These are phyloP conservation scores for Porphyrellus sp. DNA, from an alignment of 1,284 basidiomycete species.

Conservation along the genomic window DNA sequence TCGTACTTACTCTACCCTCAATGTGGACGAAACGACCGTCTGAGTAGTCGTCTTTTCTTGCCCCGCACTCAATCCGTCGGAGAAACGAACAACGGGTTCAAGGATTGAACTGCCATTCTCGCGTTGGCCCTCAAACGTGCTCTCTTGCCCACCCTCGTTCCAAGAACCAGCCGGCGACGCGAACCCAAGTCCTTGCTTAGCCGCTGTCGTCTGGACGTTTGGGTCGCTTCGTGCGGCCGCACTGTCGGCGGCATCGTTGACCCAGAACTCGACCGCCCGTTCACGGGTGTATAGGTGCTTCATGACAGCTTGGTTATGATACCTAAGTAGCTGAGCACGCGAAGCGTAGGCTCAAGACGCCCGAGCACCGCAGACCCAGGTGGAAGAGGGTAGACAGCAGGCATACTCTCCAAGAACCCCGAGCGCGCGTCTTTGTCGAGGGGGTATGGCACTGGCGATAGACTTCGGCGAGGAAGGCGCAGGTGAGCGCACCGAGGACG, in stretches of 20 bases:
- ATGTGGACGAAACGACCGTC: not conserved
- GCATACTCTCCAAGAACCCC: constrained; percentile 56
- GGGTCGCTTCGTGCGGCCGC: constrained; percentile 45
- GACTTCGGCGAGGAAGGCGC: constrained; percentile 48
- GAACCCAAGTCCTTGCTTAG: constrained; percentile 47
- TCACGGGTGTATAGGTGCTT: constrained; percentile 49
- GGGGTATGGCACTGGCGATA: constrained; percentile 52
- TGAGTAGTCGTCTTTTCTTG: not conserved
- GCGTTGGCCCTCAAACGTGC: constrained; percentile 38
- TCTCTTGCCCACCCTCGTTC: constrained; percentile 31
- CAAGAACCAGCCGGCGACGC: constrained; percentile 27
- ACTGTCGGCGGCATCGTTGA: constrained; percentile 50
- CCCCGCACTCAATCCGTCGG: constrained; percentile 19
- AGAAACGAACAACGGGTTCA: constrained; percentile 34
- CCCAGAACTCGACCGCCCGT: constrained; percentile 54
- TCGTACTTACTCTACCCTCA: not conserved
- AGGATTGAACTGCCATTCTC: constrained; percentile 37
- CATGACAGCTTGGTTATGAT: constrained; percentile 51
- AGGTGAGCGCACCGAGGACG: constrained; percentile 47
- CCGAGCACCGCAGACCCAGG: constrained; percentile 23
- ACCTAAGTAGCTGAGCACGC: constrained; percentile 52
- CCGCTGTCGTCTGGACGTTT: no score
- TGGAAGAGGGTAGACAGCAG: constrained; percentile 25
- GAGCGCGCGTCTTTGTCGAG: constrained; percentile 36
- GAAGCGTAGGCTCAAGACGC: constrained; percentile 41